Evolutionary conservation across 306 rosid genomes (phyloP), one percentile per base, ranked within the genome.

Genomic region (Pueraria montana): DNA sequence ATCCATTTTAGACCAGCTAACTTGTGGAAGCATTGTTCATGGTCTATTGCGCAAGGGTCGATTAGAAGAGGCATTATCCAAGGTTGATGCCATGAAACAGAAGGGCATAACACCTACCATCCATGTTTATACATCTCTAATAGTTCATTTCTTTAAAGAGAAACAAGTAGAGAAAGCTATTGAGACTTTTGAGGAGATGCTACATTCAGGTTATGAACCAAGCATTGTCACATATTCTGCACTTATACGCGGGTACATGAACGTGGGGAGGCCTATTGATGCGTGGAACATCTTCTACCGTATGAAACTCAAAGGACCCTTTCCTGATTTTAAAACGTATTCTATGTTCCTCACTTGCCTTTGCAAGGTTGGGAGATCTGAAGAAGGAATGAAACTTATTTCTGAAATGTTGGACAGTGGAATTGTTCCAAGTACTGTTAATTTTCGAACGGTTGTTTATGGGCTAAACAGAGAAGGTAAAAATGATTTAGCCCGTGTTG

Each of bases 381-480:
- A 93, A 87, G 99, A 95, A 87, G 97, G 91, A 43, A 40, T 87
- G 90, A 48, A 58, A 82, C 89, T 92, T 45, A 34, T 91, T 66
- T 79, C 91, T 71, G 96, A 92, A 16, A 95, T 95, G 99, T 55
- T 75, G 62, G 84, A 80, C 0, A 75, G 85, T 79, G 96, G 93
- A 59, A 91, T 95, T 89, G 90, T 86, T 83, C 99, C 99, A 1
- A 95, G 98, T 65, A 88, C 86, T 66, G 56, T 95, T 53, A 95
- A 95, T 78, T 92, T 93, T 63, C 72, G 91, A 76, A 92, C 95
- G 17, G 91, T 95, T 63, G 87, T 87, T 85, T 86, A 71, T 76
- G 98, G 97, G 80, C 79, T 95, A 40, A 92, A 95, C 79, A 87
- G 93, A 80, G 96, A 95, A 84, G 99, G 99, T 11, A 95, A 95